Evolutionary conservation across 352 stramenopile genomes (phyloP).

Genomic region (Phytopythium boreale): DNA sequence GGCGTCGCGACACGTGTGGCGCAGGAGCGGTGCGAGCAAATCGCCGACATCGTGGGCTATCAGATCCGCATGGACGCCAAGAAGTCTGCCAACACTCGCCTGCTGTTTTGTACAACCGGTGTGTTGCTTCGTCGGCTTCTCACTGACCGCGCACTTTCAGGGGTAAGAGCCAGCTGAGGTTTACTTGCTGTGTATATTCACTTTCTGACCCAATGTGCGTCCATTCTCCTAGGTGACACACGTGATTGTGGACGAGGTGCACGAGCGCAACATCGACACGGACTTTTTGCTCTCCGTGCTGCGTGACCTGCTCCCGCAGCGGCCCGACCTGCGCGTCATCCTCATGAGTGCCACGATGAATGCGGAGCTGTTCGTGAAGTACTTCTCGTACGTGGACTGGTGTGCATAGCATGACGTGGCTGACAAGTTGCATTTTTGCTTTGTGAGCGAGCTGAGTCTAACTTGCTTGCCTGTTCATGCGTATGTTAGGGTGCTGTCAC

Average conservation of each 20-base stretch:
- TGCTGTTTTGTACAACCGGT: conserved; percentile 96
- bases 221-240: conserved; percentile 79
- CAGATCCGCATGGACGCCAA: conserved; percentile 95
- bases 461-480: background rate
- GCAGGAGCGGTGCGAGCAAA: conserved; percentile 90
- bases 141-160: conserved; percentile 81
- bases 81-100: conserved; percentile 81
- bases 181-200: background rate
- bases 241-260: conserved; percentile 99
- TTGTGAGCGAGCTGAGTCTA: background rate
- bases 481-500: conserved; percentile 10
- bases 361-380: conserved; percentile 83
- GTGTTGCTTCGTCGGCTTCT: conserved; percentile 93
- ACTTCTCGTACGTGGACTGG: conserved; percentile 60
- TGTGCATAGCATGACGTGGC: background rate
- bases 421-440: background rate
- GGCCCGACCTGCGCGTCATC: conserved; percentile 87
- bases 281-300: conserved; percentile 96
- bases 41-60: conserved; percentile 90
- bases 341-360: conserved; percentile 98
- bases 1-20: conserved; percentile 95
- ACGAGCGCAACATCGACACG: conserved; percentile 96
- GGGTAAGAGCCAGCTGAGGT: conserved; percentile 31
- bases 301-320: conserved; percentile 67
- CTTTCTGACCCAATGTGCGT: background rate